Evolutionary conservation across 441 rosid species (phyloP).

Genomic region (Syzygium malaccense): DNA sequence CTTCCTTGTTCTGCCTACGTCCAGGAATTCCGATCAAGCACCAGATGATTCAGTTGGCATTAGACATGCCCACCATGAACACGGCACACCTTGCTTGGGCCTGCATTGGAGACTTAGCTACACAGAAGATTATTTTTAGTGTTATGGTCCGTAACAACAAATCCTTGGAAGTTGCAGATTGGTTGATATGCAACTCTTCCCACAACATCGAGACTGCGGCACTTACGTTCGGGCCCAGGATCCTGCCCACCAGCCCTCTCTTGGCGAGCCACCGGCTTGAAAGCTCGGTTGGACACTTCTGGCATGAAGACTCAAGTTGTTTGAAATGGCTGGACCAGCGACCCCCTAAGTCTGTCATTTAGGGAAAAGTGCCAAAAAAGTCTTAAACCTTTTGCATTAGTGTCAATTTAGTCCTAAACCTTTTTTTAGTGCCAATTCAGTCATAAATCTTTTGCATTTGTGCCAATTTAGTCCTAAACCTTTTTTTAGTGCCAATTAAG

Average conservation of each 20-base stretch:
- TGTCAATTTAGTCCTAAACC: too few species aligned
- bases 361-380: too few species aligned
- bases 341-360: background rate
- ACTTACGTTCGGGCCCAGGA: background rate
- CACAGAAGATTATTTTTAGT: background rate
- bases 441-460: too few species aligned
- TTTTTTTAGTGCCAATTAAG: too few species aligned
- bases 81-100: background rate
- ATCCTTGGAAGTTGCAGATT: background rate
- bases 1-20: background rate
- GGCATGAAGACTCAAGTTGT: background rate
- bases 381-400: too few species aligned
- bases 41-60: background rate
- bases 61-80: background rate
- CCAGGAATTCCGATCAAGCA: background rate
- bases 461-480: too few species aligned
- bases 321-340: background rate
- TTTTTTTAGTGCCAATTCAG: too few species aligned
- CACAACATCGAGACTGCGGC: background rate
- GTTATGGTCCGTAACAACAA: background rate
- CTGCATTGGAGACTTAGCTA: background rate
- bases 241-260: background rate
- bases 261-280: background rate
- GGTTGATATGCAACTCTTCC: background rate
- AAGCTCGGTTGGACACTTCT: background rate